Conservation (phyloP, 306 rosid genomes). For the Abrus precatorius region DNA sequence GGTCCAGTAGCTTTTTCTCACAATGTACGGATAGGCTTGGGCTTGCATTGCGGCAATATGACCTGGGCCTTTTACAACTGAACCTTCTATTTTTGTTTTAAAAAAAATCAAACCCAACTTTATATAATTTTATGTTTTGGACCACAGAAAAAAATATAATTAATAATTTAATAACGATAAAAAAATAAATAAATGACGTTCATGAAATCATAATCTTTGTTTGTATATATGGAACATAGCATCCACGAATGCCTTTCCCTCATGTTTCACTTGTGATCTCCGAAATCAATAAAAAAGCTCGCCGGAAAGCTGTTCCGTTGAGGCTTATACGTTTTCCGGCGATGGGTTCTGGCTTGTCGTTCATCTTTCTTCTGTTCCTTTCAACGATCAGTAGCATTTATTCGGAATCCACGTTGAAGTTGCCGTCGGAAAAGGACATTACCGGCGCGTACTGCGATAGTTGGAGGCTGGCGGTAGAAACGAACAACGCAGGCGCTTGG, state of each 20-base stretch:
- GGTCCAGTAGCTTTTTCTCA: too few species aligned
- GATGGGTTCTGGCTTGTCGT: slow-evolving; percentile 44
- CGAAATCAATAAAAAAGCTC: background rate
- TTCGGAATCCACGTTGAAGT: slow-evolving; percentile 50
- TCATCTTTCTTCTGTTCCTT: slow-evolving; percentile 16
- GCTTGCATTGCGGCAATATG: too few species aligned
- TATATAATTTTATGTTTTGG: too few species aligned
- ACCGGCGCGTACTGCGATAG: slow-evolving; percentile 68
- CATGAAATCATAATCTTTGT: background rate
- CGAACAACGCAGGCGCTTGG: slow-evolving; percentile 80
- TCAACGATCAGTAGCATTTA: slow-evolving; percentile 24
- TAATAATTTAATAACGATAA: background rate
- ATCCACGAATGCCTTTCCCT: background rate
- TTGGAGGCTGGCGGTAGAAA: slow-evolving; percentile 86
- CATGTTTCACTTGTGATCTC: background rate
- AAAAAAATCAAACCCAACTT: too few species aligned
- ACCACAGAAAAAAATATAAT: too few species aligned
- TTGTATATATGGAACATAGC: background rate
- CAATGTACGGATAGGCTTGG: too few species aligned
- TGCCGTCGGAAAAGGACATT: slow-evolving; percentile 48
- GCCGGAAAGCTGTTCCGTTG: slow-evolving; percentile 48
- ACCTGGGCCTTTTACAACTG: too few species aligned
- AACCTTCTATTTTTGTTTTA: too few species aligned
- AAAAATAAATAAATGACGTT: background rate
- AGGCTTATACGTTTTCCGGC: slow-evolving; percentile 54